Conservation (phyloP, 2,329 filamentous ascomycete genomes). For the Fusarium sp. region DNA sequence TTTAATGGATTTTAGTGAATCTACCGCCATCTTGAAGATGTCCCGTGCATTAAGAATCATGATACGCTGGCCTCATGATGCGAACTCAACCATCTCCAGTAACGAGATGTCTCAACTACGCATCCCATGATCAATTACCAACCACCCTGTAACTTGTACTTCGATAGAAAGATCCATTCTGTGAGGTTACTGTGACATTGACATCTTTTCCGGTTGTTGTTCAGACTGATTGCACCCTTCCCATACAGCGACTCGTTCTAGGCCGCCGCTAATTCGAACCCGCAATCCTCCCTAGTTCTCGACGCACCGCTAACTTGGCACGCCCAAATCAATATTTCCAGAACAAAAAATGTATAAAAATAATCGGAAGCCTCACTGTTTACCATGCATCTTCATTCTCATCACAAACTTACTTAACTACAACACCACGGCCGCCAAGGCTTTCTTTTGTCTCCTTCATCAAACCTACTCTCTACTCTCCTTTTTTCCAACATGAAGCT, state of each 20-base stretch:
- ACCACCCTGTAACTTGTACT: constrained; percentile 1
- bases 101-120: constrained; percentile 4
- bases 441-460: constrained; percentile 1
- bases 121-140: constrained; percentile 6
- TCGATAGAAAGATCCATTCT: neutral
- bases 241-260: constrained; percentile 14
- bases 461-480: too few relatives aligned
- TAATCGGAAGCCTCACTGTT: constrained; percentile 2
- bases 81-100: neutral
- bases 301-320: constrained; percentile 25
- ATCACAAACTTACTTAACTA: constrained; percentile 9
- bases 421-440: neutral
- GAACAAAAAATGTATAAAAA: constrained; percentile 28
- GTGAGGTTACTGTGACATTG: neutral
- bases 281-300: constrained; percentile 37
- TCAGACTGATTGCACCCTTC: constrained; percentile 4
- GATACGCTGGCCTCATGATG: neutral
- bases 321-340: neutral
- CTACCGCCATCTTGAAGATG: neutral
- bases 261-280: constrained; percentile 27
- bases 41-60: neutral
- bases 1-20: rapidly evolving
- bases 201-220: neutral
- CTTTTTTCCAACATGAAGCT: constrained; percentile 25
- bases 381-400: neutral